A percentile compares a stretch with the other conserved stretches of the same genome.
phyloP scores from a whole-genome alignment of 169 alveolate species.

The Plasmodium malariae region DNA sequence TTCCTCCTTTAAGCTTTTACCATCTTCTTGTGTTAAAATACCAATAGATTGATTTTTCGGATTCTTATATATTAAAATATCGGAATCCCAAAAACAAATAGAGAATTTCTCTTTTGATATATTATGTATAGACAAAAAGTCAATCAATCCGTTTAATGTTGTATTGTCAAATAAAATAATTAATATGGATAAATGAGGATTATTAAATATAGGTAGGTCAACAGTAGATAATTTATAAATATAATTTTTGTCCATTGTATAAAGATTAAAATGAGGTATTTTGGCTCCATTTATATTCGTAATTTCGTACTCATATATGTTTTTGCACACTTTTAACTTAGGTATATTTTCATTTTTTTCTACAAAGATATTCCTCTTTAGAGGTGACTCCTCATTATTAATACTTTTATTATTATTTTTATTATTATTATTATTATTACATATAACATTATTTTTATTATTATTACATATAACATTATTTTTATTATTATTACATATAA shows the following conservation, averaged over 20 bases:
- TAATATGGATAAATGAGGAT: slow-evolving; percentile 29
- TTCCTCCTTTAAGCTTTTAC: background rate
- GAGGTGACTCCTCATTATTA: background rate
- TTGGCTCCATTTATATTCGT: slow-evolving; percentile 49
- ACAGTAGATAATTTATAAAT: slow-evolving; percentile 67
- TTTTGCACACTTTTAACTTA: slow-evolving; percentile 55
- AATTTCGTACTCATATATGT: slow-evolving; percentile 52
- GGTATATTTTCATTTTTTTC: slow-evolving; percentile 51
- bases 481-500: too few species aligned
- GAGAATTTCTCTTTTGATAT: slow-evolving; percentile 52
- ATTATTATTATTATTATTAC: too few species aligned
- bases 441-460: too few species aligned
- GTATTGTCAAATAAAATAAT: slow-evolving; percentile 45
- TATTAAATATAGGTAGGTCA: slow-evolving; percentile 70
- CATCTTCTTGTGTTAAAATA: background rate
- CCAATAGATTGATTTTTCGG: slow-evolving; percentile 2
- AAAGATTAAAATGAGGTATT: slow-evolving; percentile 74
- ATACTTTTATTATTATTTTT: too few species aligned
- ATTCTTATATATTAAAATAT: slow-evolving; percentile 34
- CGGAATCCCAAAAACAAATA: slow-evolving; percentile 68
- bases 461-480: too few species aligned
- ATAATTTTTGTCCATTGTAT: slow-evolving; percentile 33
- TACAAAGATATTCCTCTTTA: slow-evolving; percentile 12
- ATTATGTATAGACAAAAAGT: slow-evolving; percentile 9
- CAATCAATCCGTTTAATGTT: slow-evolving; percentile 19